Conservation (phyloP, 176 grass and related monocot species). For the Oryza glaberrima region DNA sequence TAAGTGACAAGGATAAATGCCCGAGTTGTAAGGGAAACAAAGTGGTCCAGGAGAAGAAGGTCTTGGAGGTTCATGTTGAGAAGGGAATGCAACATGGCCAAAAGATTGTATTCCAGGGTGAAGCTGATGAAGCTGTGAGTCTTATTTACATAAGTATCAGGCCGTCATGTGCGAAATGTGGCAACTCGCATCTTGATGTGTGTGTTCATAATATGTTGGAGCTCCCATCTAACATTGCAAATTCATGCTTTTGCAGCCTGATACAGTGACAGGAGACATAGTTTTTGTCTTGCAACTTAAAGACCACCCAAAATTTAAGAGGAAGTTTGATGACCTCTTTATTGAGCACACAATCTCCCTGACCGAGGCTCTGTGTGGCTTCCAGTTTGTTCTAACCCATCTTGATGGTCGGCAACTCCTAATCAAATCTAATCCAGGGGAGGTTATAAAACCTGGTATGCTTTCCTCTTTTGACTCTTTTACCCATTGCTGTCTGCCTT, state of each 20-base stretch:
- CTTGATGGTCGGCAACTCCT: slow-evolving; percentile 86
- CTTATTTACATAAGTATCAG: not conserved
- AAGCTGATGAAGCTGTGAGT: slow-evolving; percentile 98
- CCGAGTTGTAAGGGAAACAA: slow-evolving; percentile 73
- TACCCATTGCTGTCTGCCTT: not conserved
- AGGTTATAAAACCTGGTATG: slow-evolving; percentile 89
- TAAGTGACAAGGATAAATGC: slow-evolving; percentile 94
- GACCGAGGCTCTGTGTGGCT: slow-evolving; percentile 87
- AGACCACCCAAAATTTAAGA: slow-evolving; percentile 92
- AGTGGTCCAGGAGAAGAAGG: slow-evolving; percentile 82
- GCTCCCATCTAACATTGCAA: slow-evolving; percentile 3
- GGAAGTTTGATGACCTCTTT: slow-evolving; percentile 78
- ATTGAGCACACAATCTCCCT: slow-evolving; percentile 80
- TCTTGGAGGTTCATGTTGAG: slow-evolving; percentile 90
- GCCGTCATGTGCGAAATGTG: not conserved
- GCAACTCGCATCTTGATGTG: not conserved
- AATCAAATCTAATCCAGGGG: slow-evolving; percentile 88
- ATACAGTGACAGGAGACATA: slow-evolving; percentile 89
- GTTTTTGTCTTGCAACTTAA: slow-evolving; percentile 92
- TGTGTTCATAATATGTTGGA: not conserved
- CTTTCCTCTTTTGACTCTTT: not conserved
- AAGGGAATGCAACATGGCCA: slow-evolving; percentile 97
- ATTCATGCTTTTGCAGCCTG: slow-evolving; percentile 60
- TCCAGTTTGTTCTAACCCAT: slow-evolving; percentile 92
- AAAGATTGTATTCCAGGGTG: slow-evolving; percentile 95